Conservation (phyloP, 2,329 filamentous ascomycete species). For the Pyricularia pennisetigena region DNA sequence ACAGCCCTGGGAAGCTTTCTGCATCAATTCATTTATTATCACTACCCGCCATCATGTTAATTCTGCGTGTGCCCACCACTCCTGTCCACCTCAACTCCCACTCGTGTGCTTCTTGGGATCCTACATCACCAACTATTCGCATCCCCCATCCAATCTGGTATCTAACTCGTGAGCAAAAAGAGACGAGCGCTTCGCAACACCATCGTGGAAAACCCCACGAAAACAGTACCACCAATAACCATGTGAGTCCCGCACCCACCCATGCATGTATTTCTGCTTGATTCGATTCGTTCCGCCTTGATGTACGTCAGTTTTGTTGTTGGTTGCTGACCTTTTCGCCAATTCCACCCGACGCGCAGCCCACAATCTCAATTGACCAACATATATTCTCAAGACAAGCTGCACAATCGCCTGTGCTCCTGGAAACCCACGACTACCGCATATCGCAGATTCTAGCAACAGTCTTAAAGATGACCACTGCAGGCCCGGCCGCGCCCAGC, state of each 20-base stretch:
- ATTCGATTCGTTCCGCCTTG: background rate
- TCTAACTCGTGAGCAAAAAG: background rate
- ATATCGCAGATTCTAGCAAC: constrained; percentile 1
- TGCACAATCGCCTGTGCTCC: background rate
- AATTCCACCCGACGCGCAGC: background rate
- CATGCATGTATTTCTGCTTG: background rate
- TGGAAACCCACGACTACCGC: background rate
- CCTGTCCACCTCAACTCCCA: background rate
- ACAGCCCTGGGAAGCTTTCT: background rate
- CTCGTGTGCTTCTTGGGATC: background rate
- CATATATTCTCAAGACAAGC: background rate
- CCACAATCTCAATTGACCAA: background rate
- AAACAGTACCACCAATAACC: background rate
- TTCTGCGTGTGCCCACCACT: background rate
- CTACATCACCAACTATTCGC: background rate
- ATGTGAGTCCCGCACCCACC: background rate
- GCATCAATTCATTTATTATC: background rate
- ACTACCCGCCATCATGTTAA: background rate
- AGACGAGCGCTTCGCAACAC: background rate
- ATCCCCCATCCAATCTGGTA: background rate
- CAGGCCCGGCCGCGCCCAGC: background rate
- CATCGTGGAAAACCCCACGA: background rate
- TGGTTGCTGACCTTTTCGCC: background rate
- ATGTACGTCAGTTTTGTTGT: background rate
- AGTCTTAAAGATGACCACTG: background rate